phyloP scores from a whole-genome alignment of 176 grass and related monocot genomes.

The Chrysopogon serrulatus region DNA sequence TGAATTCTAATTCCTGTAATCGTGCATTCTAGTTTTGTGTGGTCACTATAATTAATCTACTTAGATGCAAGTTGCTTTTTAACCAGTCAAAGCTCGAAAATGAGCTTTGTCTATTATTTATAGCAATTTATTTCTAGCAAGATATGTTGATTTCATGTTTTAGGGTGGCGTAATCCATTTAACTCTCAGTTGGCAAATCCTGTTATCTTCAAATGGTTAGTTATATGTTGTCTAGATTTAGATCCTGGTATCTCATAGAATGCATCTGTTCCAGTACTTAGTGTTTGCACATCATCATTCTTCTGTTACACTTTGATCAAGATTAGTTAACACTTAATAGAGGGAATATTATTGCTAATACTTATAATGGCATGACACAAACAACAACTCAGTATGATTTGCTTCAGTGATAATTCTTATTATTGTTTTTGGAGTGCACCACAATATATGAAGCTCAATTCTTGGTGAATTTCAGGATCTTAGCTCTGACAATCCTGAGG shows the following conservation, averaged over 20 bases:
- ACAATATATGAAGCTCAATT: neutral
- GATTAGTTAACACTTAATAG: neutral
- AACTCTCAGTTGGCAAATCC: neutral
- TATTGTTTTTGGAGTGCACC: neutral
- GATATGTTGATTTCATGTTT: neutral
- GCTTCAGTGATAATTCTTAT: neutral
- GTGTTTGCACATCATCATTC: neutral
- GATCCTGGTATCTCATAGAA: conserved; percentile 4
- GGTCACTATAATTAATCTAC: neutral
- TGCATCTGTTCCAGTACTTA: neutral
- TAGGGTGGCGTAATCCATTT: neutral
- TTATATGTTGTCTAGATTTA: conserved; percentile 6
- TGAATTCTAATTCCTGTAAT: neutral
- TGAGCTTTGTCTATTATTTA: neutral
- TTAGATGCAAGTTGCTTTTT: neutral
- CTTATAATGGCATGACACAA: conserved; percentile 11
- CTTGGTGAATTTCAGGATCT: conserved; percentile 48
- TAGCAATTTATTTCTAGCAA: neutral
- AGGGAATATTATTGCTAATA: neutral
- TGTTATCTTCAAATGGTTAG: neutral
- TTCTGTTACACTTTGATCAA: neutral
- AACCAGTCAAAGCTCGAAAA: neutral
- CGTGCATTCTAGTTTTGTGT: neutral
- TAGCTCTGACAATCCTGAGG: conserved; percentile 48
- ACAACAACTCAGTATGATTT: neutral